These are phyloP conservation scores for Dactylorhiza incarnata DNA, from an alignment of 106 monocot genomes.

Conservation along the genomic window DNA sequence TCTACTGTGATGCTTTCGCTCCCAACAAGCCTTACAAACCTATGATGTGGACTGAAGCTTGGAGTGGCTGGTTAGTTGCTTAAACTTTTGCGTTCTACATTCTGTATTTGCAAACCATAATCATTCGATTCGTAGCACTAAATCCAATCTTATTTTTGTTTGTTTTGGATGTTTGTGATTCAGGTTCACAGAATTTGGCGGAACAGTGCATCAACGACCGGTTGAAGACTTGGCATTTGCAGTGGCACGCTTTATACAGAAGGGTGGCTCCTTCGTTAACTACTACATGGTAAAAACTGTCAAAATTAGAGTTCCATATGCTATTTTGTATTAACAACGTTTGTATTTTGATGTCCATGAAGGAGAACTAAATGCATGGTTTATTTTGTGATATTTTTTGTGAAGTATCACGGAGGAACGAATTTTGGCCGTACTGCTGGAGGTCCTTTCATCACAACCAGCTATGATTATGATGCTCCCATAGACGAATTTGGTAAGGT, in stretches of 20 bases:
- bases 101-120: background rate
- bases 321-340: background rate
- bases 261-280: constrained; percentile 88
- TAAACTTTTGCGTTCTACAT: background rate
- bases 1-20: constrained; percentile 82
- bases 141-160: background rate
- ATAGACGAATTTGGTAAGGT: constrained; percentile 90
- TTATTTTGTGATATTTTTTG: constrained; percentile 16
- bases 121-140: background rate
- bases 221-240: constrained; percentile 95
- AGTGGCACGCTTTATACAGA: constrained; percentile 85
- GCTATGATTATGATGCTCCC: constrained; percentile 98
- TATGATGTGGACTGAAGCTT: constrained; percentile 95
- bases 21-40: constrained; percentile 94
- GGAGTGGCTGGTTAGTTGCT: constrained; percentile 90
- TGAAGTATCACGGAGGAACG: constrained; percentile 92
- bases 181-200: constrained; percentile 96
- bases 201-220: constrained; percentile 60
- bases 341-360: background rate
- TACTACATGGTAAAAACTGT: constrained; percentile 79
- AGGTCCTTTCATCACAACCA: constrained; percentile 96
- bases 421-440: constrained; percentile 97
- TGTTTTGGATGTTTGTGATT: background rate
- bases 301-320: background rate
- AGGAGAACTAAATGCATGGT: background rate